Conservation (phyloP, 768 basidiomycete genomes). For the Lentinula detonsa region DNA sequence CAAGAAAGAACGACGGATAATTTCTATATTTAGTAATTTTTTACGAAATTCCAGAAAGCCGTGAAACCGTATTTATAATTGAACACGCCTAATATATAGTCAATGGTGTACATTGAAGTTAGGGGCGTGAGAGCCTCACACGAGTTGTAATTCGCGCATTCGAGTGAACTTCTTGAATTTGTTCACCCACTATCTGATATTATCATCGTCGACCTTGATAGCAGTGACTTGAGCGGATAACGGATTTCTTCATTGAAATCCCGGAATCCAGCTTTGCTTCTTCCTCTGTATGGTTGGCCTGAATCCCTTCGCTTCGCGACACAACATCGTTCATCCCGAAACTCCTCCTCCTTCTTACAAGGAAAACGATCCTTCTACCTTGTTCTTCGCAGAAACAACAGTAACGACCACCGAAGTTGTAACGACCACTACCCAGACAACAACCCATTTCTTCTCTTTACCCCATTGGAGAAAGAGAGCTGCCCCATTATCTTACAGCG, state of each 20-base stretch:
- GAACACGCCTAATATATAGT: too few species aligned
- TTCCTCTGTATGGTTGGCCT: slow-evolving; percentile 22
- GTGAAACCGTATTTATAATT: too few species aligned
- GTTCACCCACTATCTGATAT: background rate
- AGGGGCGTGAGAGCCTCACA: slow-evolving; percentile 1
- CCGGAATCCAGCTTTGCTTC: background rate
- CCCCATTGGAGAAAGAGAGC: slow-evolving; percentile 59
- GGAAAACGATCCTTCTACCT: slow-evolving; percentile 20
- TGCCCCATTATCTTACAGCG: slow-evolving; percentile 21
- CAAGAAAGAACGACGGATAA: too few species aligned
- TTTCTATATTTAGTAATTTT: too few species aligned
- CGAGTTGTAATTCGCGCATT: background rate
- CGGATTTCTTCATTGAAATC: slow-evolving; percentile 6
- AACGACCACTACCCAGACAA: slow-evolving; percentile 41
- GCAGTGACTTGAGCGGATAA: background rate
- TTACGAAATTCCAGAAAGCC: too few species aligned
- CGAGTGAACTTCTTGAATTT: background rate
- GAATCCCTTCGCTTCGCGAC: slow-evolving; percentile 8
- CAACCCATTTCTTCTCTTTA: slow-evolving; percentile 61
- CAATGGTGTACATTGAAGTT: background rate
- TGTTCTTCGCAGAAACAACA: slow-evolving; percentile 37
- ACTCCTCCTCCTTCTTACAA: slow-evolving; percentile 29
- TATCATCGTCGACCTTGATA: background rate
- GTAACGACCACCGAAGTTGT: slow-evolving; percentile 41
- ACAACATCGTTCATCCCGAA: slow-evolving; percentile 9